Evolutionary conservation across 2,329 filamentous ascomycete genomes (phyloP).

Genomic region (Triangularia verruculosa): DNA sequence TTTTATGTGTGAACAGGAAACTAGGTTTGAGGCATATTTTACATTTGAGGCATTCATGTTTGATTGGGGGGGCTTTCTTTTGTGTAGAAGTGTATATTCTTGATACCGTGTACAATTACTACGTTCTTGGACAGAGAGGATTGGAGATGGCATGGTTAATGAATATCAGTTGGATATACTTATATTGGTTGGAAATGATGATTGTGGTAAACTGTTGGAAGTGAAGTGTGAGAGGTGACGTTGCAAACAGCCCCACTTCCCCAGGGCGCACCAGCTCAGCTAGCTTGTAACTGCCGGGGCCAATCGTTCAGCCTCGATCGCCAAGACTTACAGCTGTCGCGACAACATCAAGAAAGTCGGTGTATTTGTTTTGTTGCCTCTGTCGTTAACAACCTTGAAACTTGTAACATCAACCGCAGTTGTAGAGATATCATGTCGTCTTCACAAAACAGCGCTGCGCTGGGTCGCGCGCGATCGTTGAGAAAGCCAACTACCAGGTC

Average conservation of each 20-base stretch:
- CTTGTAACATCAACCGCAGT: background rate
- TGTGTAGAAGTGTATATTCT: background rate
- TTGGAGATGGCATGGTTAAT: background rate
- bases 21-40: background rate
- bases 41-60: too few species aligned
- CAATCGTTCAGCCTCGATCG: constrained; percentile 5
- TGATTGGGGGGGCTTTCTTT: background rate
- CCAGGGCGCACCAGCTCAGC: background rate
- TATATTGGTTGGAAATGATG: background rate
- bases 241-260: background rate
- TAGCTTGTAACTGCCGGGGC: background rate
- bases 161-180: background rate
- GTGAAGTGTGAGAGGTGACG: background rate
- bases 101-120: background rate
- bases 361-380: background rate
- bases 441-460: constrained; percentile 33
- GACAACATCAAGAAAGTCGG: background rate
- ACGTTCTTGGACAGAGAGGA: background rate
- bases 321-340: background rate
- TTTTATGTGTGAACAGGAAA: background rate
- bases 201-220: background rate
- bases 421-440: constrained; percentile 38
- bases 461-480: constrained; percentile 45
- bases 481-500: constrained; percentile 38
- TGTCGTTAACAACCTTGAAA: too few species aligned